A percentile compares a stretch with the other conserved stretches of the same genome.
Evolutionary conservation across 75 land plant species (phyloP).

Genomic region (Picea glauca): DNA sequence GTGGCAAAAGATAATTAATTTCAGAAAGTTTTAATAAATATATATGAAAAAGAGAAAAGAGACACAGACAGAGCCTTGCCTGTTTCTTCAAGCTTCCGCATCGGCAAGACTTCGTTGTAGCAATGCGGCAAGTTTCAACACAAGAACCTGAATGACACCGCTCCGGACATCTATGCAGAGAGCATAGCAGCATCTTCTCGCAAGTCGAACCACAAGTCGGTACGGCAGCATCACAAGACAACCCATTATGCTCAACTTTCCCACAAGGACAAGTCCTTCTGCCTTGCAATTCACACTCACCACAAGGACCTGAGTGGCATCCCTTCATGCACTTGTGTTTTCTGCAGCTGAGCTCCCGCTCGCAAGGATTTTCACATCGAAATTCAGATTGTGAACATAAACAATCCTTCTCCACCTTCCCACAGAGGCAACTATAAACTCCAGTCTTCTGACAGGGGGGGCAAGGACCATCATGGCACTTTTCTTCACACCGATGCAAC

Average conservation of each 20-base stretch:
- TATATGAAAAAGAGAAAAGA: neutral
- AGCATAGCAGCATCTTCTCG: slow-evolving; percentile 72
- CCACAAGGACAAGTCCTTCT: slow-evolving; percentile 95
- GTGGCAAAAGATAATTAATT: too few species aligned
- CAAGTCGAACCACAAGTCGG: slow-evolving; percentile 95
- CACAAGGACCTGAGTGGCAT: slow-evolving; percentile 86
- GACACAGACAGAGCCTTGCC: slow-evolving; percentile 29
- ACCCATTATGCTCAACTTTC: slow-evolving; percentile 64
- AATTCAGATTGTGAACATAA: slow-evolving; percentile 71
- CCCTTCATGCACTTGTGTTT: slow-evolving; percentile 74
- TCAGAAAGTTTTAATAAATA: too few species aligned
- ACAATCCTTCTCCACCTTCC: slow-evolving; percentile 45
- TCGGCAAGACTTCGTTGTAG: slow-evolving; percentile 64
- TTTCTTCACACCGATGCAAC: slow-evolving; percentile 52
- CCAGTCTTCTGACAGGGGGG: slow-evolving; percentile 67
- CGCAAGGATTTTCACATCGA: slow-evolving; percentile 65
- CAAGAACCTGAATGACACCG: slow-evolving; percentile 89
- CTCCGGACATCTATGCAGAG: slow-evolving; percentile 79
- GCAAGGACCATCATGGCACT: slow-evolving; percentile 78
- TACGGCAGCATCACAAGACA: slow-evolving; percentile 65
- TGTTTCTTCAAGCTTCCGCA: slow-evolving; percentile 91
- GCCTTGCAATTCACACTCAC: slow-evolving; percentile 78
- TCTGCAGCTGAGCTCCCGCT: slow-evolving; percentile 49
- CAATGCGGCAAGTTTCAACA: slow-evolving; percentile 69
- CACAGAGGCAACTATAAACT: slow-evolving; percentile 62